Evolutionary conservation across 2,329 filamentous ascomycete species (phyloP).

Genomic region (Seiridium cupressi): DNA sequence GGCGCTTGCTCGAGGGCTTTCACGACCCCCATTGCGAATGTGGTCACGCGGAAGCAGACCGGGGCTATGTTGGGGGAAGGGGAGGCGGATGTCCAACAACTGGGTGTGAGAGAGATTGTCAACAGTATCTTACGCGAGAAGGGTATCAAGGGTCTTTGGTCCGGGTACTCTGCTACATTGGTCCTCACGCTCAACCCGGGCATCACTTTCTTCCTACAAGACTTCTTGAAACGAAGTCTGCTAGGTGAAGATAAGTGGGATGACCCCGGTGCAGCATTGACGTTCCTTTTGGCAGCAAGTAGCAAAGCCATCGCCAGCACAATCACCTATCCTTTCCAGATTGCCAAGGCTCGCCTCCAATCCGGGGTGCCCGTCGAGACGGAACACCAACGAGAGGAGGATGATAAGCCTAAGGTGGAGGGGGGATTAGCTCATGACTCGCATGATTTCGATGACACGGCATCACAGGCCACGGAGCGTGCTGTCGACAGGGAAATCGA

Average conservation of each 20-base stretch:
- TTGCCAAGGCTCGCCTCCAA: conserved; percentile 79
- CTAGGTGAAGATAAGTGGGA: conserved; percentile 45
- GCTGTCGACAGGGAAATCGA: conserved; percentile 27
- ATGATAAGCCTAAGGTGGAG: neutral
- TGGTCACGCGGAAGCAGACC: conserved; percentile 80
- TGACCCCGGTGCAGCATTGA: conserved; percentile 24
- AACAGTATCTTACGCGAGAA: conserved; percentile 65
- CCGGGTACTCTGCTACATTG: conserved; percentile 78
- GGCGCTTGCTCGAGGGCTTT: conserved; percentile 73
- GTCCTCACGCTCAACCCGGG: conserved; percentile 83
- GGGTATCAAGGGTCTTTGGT: conserved; percentile 78
- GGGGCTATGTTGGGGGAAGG: conserved; percentile 36
- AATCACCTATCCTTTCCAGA: conserved; percentile 81
- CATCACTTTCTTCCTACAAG: conserved; percentile 82
- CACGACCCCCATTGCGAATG: conserved; percentile 78
- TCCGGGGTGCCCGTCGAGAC: conserved; percentile 41
- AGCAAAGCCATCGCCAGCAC: conserved; percentile 77
- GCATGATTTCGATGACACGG: neutral
- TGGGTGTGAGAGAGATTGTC: conserved; percentile 56
- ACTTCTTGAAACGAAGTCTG: conserved; percentile 61
- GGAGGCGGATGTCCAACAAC: conserved; percentile 23
- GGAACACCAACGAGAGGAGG: conserved; percentile 26
- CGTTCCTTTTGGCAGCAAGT: conserved; percentile 62
- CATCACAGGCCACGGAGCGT: conserved; percentile 7
- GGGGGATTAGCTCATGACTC: neutral